Conservation (phyloP, 441 rosid species). For the Daphne laureola region DNA sequence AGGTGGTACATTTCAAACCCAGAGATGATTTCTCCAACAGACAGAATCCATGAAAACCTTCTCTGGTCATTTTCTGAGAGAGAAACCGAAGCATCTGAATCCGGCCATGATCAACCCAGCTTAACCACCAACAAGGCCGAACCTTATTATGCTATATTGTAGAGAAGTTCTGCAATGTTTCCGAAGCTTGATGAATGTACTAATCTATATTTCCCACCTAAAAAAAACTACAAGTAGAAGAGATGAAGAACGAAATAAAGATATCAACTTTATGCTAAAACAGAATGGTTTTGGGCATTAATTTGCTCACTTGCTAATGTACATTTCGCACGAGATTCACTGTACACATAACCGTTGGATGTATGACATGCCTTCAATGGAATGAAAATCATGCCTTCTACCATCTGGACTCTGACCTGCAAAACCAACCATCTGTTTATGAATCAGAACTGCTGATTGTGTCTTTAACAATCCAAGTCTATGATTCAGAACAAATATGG, state of each 20-base stretch:
- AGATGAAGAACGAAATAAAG: constrained; percentile 14
- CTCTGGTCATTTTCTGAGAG: no score
- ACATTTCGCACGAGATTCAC: constrained; percentile 23
- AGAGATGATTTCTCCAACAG: no score
- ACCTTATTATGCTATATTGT: neutral
- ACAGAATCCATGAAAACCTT: no score
- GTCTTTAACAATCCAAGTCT: neutral
- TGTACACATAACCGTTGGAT: constrained; percentile 23
- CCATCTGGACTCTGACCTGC: constrained; percentile 19
- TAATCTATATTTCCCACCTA: constrained; percentile 21
- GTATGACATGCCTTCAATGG: constrained; percentile 9
- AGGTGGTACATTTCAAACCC: no score
- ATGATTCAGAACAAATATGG: neutral
- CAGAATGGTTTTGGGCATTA: constrained; percentile 11
- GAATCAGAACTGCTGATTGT: neutral
- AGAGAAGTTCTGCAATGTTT: constrained; percentile 10
- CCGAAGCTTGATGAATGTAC: constrained; percentile 8
- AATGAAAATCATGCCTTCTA: constrained; percentile 13
- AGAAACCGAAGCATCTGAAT: no score
- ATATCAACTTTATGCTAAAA: constrained; percentile 18
- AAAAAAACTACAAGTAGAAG: constrained; percentile 10
- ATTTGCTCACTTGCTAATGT: constrained; percentile 25
- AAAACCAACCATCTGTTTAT: constrained; percentile 8
- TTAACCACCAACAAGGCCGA: no score
- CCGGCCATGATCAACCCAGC: no score